phyloP scores from a whole-genome alignment of 1,284 basidiomycete genomes.

The Ceratorhiza oryzae-sativae region DNA sequence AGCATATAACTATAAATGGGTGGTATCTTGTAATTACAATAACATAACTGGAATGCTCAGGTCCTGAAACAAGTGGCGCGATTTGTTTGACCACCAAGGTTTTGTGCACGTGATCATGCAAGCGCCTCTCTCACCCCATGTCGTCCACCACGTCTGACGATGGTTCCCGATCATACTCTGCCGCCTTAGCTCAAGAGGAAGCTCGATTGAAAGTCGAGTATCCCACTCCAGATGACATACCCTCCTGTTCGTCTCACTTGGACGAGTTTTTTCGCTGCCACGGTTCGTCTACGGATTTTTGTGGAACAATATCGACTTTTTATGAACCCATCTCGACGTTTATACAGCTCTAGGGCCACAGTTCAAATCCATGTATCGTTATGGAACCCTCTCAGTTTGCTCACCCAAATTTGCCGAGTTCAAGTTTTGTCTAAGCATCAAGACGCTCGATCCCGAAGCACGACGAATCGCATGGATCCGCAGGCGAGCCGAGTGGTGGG shows the following conservation, averaged over 20 bases:
- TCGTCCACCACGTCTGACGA: conserved; percentile 24
- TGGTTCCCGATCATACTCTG: conserved; percentile 30
- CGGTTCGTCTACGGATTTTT: conserved; percentile 55
- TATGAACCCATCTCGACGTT: conserved; percentile 21
- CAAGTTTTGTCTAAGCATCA: conserved; percentile 92
- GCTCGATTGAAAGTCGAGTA: conserved; percentile 66
- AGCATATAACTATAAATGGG: background rate
- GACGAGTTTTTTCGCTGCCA: conserved; percentile 83
- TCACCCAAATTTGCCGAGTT: conserved; percentile 86
- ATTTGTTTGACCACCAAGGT: background rate
- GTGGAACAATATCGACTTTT: background rate
- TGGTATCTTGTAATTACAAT: background rate
- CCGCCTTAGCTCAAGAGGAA: conserved; percentile 68
- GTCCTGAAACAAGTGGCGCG: background rate
- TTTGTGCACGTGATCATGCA: background rate
- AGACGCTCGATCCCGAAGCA: conserved; percentile 77
- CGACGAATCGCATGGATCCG: conserved; percentile 84
- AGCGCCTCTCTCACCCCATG: conserved; percentile 10
- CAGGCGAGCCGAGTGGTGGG: conserved; percentile 91
- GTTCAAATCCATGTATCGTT: conserved; percentile 85
- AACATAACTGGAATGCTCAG: background rate
- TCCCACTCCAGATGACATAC: conserved; percentile 79
- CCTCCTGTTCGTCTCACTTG: conserved; percentile 77
- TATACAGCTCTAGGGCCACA: conserved; percentile 78
- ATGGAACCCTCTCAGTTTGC: conserved; percentile 82